Base-by-base conservation (phyloP, 208 protist genomes). In the Acanthamoeba divionensis region DNA sequence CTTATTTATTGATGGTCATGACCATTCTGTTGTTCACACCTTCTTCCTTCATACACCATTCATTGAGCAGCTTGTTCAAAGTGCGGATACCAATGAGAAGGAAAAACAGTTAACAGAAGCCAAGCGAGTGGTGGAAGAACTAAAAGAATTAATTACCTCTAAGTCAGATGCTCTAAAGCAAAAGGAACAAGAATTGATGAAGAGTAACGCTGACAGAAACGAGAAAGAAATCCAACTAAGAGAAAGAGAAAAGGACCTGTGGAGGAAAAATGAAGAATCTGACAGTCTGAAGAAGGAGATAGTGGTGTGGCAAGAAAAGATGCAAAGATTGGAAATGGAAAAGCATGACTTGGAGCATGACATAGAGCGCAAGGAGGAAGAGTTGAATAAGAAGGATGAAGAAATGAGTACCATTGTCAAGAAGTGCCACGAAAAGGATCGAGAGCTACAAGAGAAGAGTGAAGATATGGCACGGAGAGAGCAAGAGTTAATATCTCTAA, bases 231-330 rank as follows among this genome's bases (percentile, higher is more conserved):
- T 52, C 4, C 2, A 21, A 21, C 48, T 83, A 38, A 47, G 73
- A 47, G 73, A 83, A n/a, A 31, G 73, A 24, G 73, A 83, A 52
- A 54, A 60, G 26, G 73, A 83, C 50, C 73, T 83, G 24, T 83
- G 73, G 73, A 47, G 73, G 21, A 54, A 38, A 33, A 60, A 60
- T 33, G 73, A 83, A 33, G 73, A 83, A 38, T 31, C 48, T 33
- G 73, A 83, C 33, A 52, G 50, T 15, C 73, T 83, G 29, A 57
- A 62, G 73, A 26, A 38, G 33, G 73, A 83, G 9, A 29, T 83
- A 38, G 26, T 31, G 48, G 50, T 47, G 26, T 41, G 41, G 47
- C 48, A 80, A 33, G 47, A 18, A n/a, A 80, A 80, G 71, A 26
- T 36, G 9, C 48, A 80, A 1, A 12, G 6, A 0, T 18, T 57